These are phyloP conservation scores for Fusarium sarcochroum DNA, from an alignment of 2,329 filamentous ascomycete species.

Conservation along the genomic window DNA sequence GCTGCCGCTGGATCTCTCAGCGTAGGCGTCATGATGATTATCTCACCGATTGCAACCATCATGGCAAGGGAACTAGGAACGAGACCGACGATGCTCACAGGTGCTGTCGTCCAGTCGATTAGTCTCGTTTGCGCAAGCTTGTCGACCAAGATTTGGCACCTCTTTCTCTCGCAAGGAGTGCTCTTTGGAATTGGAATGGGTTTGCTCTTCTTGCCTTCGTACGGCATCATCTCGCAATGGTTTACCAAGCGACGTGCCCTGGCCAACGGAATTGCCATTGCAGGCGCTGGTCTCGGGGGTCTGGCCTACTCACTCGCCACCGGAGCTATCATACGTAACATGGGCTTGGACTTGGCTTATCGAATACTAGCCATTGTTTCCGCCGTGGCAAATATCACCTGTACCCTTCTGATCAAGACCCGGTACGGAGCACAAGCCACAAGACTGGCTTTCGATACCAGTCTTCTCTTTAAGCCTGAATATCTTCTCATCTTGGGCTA, in stretches of 20 bases:
- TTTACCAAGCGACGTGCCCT: conserved; percentile 68
- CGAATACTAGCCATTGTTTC: conserved; percentile 63
- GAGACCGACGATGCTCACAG: conserved; percentile 62
- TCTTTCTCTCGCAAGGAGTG: conserved; percentile 71
- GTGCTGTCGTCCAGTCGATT: conserved; percentile 64
- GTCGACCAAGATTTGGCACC: conserved; percentile 68
- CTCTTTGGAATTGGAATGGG: conserved; percentile 74
- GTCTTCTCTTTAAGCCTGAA: conserved; percentile 59
- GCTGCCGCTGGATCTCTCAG: conserved; percentile 72
- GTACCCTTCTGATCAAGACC: conserved; percentile 71
- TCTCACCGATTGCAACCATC: conserved; percentile 57
- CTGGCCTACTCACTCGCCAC: conserved; percentile 44
- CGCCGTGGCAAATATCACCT: conserved; percentile 68
- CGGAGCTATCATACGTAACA: conserved; percentile 65
- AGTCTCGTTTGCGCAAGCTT: conserved; percentile 69
- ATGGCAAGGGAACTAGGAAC: conserved; percentile 51
- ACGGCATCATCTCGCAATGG: conserved; percentile 72
- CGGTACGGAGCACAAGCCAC: conserved; percentile 10
- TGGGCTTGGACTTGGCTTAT: conserved; percentile 70
- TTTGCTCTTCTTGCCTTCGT: conserved; percentile 69
- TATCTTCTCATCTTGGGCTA: conserved; percentile 71
- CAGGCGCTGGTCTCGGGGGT: conserved; percentile 62
- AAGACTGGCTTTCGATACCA: conserved; percentile 24
- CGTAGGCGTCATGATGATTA: conserved; percentile 59
- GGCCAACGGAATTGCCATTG: conserved; percentile 69